Base-by-base conservation (phyloP, 1,284 basidiomycete species). In the Caloboletus inedulis region DNA sequence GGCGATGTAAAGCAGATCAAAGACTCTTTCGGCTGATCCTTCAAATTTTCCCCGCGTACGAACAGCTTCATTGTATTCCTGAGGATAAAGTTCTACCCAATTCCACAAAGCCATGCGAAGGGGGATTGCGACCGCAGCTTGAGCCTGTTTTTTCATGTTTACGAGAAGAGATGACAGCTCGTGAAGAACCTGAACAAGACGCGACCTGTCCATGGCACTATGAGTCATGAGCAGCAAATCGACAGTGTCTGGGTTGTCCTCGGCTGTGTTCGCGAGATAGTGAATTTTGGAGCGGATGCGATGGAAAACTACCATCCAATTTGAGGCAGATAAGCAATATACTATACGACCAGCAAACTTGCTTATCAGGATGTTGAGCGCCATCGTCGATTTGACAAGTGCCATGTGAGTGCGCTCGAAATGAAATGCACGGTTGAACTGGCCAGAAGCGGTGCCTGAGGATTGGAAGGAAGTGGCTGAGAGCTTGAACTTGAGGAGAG, bases 31-130 rank as follows among this genome's bases (percentile, higher is more conserved):
- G 1, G 91, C 85, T 0, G 84, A 84, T 43, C 89, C 89, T 53
- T 94, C 93, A 14, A 91, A 74, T 44, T 76, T 77, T 34, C 85
- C 83, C 43, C 84, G 77, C 13, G 77, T 74, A 8, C 80, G 76
- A 37, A 92, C 77, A 4, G 86, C 77, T 4, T 88, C 84, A 47
- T 87, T 86, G 66, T 87, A 97, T 64, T 98, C 92, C 12, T 77
- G 72, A 0, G 92, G 89, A 64, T 88, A 90, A 14, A 84, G 77
- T 43, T 91, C 86, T 45, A 97, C 87, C 93, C 93, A 98, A 55
- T 91, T 91, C 93, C 94, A 96, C 29, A 97, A 78, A 0, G 91
- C 91, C 33, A 82, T 79, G 14, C 92, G 83, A 31, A 98, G 76
- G 18, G 87, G 84, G 7, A 82, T 74, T 0, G 91, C 85, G 31